Evolutionary conservation across 2,329 filamentous ascomycete genomes (phyloP), one percentile per base, ranked within the genome.

Genomic region (Monilinia fructigena): DNA sequence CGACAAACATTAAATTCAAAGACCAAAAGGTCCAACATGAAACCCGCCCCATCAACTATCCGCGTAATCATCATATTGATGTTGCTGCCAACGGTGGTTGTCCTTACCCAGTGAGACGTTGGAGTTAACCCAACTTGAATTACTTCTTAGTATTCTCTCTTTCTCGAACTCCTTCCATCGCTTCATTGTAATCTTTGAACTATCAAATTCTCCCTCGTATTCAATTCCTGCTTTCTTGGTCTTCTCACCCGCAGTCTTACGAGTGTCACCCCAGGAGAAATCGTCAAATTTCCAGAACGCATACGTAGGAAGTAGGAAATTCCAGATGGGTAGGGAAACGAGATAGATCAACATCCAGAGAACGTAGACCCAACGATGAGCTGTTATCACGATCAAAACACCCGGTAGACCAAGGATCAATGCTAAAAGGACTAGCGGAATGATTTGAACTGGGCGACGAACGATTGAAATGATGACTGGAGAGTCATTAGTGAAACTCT

Each of bases 201-300:
- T 96, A 79, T 99, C 96, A 75, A 99, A 99, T 79, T 98, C 95
- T 70, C 95, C 95, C 79, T 97, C 92, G 70, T 89, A 89, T 75
- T 94, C 93, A 69, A 93, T 88, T 42, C 92, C 91, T 2, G 85
- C 91, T 80, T 94, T 95, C 82, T 94, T 93, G 18, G 86, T 89
- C 81, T 90, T 92, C 76, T 97, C 94, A 38, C 93, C 93, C 0
- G 89, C 91, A 52, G 94, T 97, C 86, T 98, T 96, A 69, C 95
- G 88, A 65, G 95, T 99, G 70, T 99, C 96, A 75, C 95, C 95
- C 95, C 95, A 99, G 66, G 91, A 96, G 83, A 99, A 99, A 81
- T 99, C 95, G 77, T 99, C 95, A 77, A 99, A 99, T 81, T 99
- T 98, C 95, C 95, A 99, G 83, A 94, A 99, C 3, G 95, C 90